Evolutionary conservation across 2,329 filamentous ascomycete genomes (phyloP).

Genomic region (Calonectria naviculata): DNA sequence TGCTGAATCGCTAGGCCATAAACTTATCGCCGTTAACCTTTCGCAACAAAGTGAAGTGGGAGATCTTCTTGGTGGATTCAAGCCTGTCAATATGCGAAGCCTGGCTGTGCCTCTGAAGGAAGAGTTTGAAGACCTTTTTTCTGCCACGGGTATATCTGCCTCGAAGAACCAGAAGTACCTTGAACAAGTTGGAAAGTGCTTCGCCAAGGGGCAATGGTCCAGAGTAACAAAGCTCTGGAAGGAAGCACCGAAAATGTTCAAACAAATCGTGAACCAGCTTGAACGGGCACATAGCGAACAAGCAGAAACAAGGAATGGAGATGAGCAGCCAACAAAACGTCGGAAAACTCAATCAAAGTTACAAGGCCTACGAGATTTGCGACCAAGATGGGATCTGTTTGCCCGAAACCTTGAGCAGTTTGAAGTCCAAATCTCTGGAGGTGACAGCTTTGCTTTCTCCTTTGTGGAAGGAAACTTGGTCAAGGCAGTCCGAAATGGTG

Average conservation of each 20-base stretch:
- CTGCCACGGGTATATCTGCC: conserved; percentile 83
- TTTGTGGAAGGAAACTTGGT: conserved; percentile 97
- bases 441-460: conserved; percentile 88
- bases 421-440: conserved; percentile 79
- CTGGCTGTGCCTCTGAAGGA: conserved; percentile 91
- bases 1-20: conserved; percentile 84
- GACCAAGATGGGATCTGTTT: conserved; percentile 84
- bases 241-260: conserved; percentile 89
- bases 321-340: conserved; percentile 75
- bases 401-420: conserved; percentile 80
- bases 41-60: conserved; percentile 98
- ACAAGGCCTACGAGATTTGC: conserved; percentile 67
- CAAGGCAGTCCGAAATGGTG: conserved; percentile 93
- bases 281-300: conserved; percentile 56
- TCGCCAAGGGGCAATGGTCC: conserved; percentile 88
- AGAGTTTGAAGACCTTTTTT: conserved; percentile 91
- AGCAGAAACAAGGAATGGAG: conserved; percentile 45
- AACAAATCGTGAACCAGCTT: conserved; percentile 71
- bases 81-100: conserved; percentile 90
- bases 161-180: conserved; percentile 91
- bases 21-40: conserved; percentile 91
- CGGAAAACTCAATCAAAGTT: conserved; percentile 75
- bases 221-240: conserved; percentile 87
- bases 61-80: conserved; percentile 96
- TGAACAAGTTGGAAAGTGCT: conserved; percentile 81